Evolutionary conservation across 139 green algal species (phyloP), one percentile per base, ranked within the genome.

Genomic region (Micractinium sp.): DNA sequence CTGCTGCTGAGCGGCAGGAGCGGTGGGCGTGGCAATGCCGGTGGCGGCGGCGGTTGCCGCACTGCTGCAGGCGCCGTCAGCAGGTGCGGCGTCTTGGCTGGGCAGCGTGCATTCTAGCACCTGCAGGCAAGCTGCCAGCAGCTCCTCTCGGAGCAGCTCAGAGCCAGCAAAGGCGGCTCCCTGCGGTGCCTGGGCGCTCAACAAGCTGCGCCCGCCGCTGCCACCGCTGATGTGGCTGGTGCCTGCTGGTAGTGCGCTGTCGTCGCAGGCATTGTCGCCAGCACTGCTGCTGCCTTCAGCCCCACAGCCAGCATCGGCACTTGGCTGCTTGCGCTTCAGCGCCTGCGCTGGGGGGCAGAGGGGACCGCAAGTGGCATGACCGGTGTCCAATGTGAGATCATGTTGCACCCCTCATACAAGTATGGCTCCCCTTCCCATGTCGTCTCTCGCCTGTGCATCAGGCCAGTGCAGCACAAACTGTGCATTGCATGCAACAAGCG

Each of bases 81-180:
- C 15, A 12, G 83, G 38, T 27, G 63, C 25, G 60, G 61, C 38
- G 29, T 38, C 66, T 41, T 60, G 36, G 47, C 7, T 56, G 47
- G 47, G 47, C 47, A 56, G 47, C 47, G 60, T 61, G 75, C 18
- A n/a, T 3, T 23, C 66, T 3, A 87, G 35, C 16, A 67, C 82
- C 36, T 22, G 1, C 35, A 67, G 16, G 41, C 86, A 90, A 27
- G 86, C 86, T 2, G 86, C 39, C 16, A 81, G 31, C n/a, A 81
- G n/a, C 23, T 81, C 86, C 35, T 80, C 63, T 3, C 86, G 86
- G 16, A 36, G 78, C 74, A 71, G 33, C 13, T 87, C 63, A 66
- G 47, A 20, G 35, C 76, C 2, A 56, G 16, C 47, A 56, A 9
- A 9, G 47, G 47, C 47, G 47, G 7, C 47, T 9, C 47, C 47